phyloP scores from a whole-genome alignment of 2,329 filamentous ascomycete species.

The Xylariaceae sp. region DNA sequence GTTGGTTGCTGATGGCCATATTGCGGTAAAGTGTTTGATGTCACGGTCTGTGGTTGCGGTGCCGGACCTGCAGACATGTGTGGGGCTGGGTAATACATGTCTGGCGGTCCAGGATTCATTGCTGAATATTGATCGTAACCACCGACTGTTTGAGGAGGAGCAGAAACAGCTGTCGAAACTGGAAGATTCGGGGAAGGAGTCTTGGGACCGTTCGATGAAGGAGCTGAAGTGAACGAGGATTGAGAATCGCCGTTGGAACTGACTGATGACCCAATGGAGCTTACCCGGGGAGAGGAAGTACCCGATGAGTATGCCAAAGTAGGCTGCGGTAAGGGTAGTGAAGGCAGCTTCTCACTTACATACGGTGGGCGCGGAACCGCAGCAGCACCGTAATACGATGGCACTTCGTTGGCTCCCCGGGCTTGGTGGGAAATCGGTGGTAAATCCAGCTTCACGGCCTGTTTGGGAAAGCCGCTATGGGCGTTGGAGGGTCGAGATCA shows the following conservation, averaged over 20 bases:
- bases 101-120: conserved; percentile 80
- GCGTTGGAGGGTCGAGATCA: conserved; percentile 10
- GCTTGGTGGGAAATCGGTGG: conserved; percentile 80
- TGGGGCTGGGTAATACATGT: conserved; percentile 77
- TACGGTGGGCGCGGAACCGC: conserved; percentile 62
- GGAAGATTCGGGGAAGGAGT: conserved; percentile 71
- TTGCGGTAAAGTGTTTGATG: conserved; percentile 67
- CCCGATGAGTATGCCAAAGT: conserved; percentile 68
- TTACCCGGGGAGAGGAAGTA: conserved; percentile 70
- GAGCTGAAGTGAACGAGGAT: conserved; percentile 50
- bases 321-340: conserved; percentile 65
- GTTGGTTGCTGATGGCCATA: conserved; percentile 78
- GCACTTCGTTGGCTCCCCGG: conserved; percentile 69
- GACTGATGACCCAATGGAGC: conserved; percentile 63
- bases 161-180: conserved; percentile 40
- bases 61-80: conserved; percentile 76
- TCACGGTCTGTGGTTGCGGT: conserved; percentile 71
- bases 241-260: conserved; percentile 49
- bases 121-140: conserved; percentile 43
- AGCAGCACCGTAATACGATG: conserved; percentile 64
- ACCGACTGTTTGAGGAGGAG: conserved; percentile 33
- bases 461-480: conserved; percentile 29
- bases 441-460: conserved; percentile 91
- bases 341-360: conserved; percentile 68
- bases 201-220: conserved; percentile 62